A percentile compares a stretch with the other conserved stretches of the same genome.
Conservation (phyloP, 176 grass and related monocot genomes). For the Triticum timopheevii region DNA sequence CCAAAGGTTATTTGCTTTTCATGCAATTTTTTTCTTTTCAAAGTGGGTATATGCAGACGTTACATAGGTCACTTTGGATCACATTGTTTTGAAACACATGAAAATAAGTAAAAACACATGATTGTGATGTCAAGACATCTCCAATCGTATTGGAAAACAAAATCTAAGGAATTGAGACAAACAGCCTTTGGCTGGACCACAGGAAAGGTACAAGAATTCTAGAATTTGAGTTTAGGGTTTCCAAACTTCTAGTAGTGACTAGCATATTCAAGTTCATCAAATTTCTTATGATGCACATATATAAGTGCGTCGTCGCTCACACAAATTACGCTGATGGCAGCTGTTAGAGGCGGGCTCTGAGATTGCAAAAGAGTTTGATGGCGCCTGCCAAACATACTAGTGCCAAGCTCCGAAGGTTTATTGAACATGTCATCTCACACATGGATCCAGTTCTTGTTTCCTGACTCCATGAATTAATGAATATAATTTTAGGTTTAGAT, state of each 20-base stretch:
- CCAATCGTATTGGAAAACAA: no score
- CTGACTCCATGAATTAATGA: neutral
- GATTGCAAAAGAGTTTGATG: neutral
- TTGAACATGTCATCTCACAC: neutral
- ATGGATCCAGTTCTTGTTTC: neutral
- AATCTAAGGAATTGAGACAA: no score
- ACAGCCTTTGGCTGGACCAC: neutral
- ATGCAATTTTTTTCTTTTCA: no score
- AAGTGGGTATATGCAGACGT: no score
- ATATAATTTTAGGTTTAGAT: neutral
- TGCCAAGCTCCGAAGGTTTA: neutral
- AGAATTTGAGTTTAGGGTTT: neutral
- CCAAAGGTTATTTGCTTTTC: no score
- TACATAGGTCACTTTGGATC: no score
- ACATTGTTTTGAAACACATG: no score
- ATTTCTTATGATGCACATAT: neutral
- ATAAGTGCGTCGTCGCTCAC: neutral
- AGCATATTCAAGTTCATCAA: neutral
- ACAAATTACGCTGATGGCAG: neutral
- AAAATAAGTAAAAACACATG: no score
- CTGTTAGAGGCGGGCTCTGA: neutral
- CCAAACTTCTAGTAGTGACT: neutral
- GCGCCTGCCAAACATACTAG: neutral
- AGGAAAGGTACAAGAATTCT: neutral
- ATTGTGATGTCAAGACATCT: no score